Conservation (phyloP, 352 stramenopile species). For the Peronospora belbahrii region DNA sequence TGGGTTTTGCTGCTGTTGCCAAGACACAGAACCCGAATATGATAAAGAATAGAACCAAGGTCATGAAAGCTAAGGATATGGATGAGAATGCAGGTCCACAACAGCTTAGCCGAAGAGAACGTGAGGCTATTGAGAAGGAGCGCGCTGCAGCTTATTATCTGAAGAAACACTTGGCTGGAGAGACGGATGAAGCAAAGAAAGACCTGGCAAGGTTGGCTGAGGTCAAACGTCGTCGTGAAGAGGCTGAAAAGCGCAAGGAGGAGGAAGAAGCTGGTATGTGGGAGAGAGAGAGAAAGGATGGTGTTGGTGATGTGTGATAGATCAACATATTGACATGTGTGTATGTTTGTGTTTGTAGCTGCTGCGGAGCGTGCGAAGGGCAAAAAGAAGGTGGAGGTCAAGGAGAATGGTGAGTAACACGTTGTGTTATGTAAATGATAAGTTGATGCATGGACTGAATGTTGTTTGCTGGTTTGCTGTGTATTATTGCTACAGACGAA, state of each 20-base stretch:
- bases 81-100: conserved; percentile 43
- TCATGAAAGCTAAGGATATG: conserved; percentile 86
- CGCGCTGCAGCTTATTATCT: conserved; percentile 58
- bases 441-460: not conserved
- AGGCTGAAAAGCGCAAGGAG: conserved; percentile 70
- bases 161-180: conserved; percentile 78
- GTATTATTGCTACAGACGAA: conserved; percentile 36
- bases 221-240: conserved; percentile 74
- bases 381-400: conserved; percentile 54
- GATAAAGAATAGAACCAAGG: conserved; percentile 58
- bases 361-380: conserved; percentile 50
- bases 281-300: not conserved
- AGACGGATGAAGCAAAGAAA: conserved; percentile 84
- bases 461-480: not conserved
- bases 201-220: conserved; percentile 72
- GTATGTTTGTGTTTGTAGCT: conserved; percentile 23
- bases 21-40: conserved; percentile 83
- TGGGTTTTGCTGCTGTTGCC: conserved; percentile 54
- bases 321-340: not conserved
- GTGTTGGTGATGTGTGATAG: not conserved
- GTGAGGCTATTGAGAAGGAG: conserved; percentile 85
- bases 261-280: conserved; percentile 64
- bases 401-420: conserved; percentile 46
- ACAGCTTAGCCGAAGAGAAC: conserved; percentile 75
- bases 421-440: not conserved